A percentile compares a stretch with the other conserved stretches of the same genome.
Conservation (phyloP, 2,329 filamentous ascomycete species). For the Ophiocordyceps sinensis region DNA sequence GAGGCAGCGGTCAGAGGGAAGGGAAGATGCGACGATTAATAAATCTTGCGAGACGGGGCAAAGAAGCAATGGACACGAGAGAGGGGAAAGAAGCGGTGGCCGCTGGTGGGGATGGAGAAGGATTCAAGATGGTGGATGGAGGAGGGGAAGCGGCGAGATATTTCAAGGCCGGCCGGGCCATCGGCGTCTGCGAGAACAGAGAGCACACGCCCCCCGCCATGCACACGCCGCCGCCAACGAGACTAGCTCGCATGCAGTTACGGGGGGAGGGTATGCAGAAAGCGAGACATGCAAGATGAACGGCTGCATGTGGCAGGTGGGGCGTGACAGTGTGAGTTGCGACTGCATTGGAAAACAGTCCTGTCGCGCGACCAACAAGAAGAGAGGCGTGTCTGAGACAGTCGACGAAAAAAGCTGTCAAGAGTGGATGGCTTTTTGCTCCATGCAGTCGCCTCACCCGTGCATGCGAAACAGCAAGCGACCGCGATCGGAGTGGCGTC, state of each 20-base stretch:
- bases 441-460: too few species aligned
- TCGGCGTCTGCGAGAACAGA: neutral
- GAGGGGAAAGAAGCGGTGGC: neutral
- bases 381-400: too few species aligned
- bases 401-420: too few species aligned
- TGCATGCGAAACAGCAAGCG: too few species aligned
- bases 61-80: neutral
- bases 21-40: too few species aligned
- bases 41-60: too few species aligned
- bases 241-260: neutral
- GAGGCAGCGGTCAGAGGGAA: too few species aligned
- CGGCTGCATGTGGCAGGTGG: constrained; percentile 4
- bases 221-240: neutral
- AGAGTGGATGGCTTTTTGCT: too few species aligned
- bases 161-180: constrained; percentile 6
- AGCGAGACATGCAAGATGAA: constrained; percentile 1
- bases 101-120: neutral
- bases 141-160: constrained; percentile 1
- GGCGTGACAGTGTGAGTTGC: constrained; percentile 1
- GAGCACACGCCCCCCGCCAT: neutral
- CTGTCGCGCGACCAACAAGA: too few species aligned
- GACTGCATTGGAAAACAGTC: neutral
- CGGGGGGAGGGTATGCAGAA: neutral
- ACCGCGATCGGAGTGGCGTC: too few species aligned
- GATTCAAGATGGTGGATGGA: constrained; percentile 1